Conservation (phyloP, 768 basidiomycete genomes). For the Mycena polygramma region DNA sequence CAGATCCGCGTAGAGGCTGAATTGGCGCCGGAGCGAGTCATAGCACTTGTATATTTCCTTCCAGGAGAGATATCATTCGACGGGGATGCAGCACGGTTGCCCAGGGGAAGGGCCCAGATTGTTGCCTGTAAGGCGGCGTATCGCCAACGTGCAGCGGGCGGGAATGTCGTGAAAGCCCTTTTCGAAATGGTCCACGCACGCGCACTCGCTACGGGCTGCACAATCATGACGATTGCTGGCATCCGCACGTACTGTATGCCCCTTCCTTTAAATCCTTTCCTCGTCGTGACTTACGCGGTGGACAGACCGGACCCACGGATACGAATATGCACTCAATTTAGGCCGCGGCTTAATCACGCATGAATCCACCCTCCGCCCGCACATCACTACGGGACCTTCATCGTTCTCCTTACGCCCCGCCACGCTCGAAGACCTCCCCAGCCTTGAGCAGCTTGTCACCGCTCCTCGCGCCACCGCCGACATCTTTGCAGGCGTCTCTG, state of each 20-base stretch:
- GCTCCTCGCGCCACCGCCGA: constrained; percentile 10
- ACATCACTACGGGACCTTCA: background rate
- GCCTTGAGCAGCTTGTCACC: constrained; percentile 5
- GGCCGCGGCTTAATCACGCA: constrained; percentile 19
- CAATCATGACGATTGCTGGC: constrained; percentile 3
- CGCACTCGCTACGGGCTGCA: background rate
- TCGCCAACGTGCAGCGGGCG: background rate
- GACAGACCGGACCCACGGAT: constrained; percentile 14
- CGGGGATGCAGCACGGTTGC: constrained; percentile 9
- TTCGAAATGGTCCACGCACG: constrained; percentile 20
- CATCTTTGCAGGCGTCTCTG: background rate
- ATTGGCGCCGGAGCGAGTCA: constrained; percentile 17
- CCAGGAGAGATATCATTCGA: constrained; percentile 15
- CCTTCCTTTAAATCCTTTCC: background rate
- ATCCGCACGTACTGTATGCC: constrained; percentile 8
- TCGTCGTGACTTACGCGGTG: background rate
- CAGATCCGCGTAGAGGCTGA: background rate
- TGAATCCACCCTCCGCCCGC: background rate
- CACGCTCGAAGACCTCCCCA: constrained; percentile 3
- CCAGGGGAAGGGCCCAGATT: background rate
- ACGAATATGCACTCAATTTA: constrained; percentile 19
- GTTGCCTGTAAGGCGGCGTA: constrained; percentile 20
- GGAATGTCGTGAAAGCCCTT: constrained; percentile 18
- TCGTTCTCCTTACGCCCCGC: constrained; percentile 4
- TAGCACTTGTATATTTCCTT: constrained; percentile 17